Base-by-base conservation (phyloP, 768 basidiomycete species). In the Terana coerulea region DNA sequence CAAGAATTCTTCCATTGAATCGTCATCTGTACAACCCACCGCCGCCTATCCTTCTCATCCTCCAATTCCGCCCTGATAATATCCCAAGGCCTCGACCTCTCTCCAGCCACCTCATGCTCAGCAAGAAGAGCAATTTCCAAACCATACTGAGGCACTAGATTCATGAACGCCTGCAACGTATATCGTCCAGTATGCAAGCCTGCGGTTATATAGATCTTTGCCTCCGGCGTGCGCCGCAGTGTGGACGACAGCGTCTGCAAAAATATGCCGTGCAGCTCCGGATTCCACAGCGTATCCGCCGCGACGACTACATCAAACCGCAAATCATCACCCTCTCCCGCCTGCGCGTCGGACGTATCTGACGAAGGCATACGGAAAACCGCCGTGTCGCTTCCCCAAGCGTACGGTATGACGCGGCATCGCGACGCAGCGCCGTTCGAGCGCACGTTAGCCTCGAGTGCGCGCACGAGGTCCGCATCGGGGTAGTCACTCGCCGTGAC, bases 281-380 rank as follows among this genome's bases (percentile, higher is more conserved):
- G 65, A 60, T 89, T 86, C 89, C 88, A 91, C 1, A 91, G 67
- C 26, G 87, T 89, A 61, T 91, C 89, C 11, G 88, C 83, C 0
- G 87, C 86, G 21, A 89, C 54, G 28, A 91, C 68, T 34, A 87
- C 53, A 59, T 91, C 86, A 62, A 86, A 86, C 14, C 70, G 67
- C 11, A 21, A 9, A 7, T 24, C 37, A 17, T 10, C 28, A 3
- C 41, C 37, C 24, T 22, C 4, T 5, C 29, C 24, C 17, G 10
- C 25, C 10, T 6, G 6, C 31, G 64, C 7, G 49, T 47, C 9
- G 36, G 37, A 30, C 48, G 56, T 24, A 51, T 55, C 6, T 68
- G 53, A 12, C 70, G 47, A 2, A 62, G 24, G 26, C 70, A 7
- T 26, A 14, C 31, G 41, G 10, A 68, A 44, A 5, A 50, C 39